These are phyloP conservation scores for Geotrichum phurueaensis DNA, from an alignment of 1,139 yeast species.

Conservation along the genomic window DNA sequence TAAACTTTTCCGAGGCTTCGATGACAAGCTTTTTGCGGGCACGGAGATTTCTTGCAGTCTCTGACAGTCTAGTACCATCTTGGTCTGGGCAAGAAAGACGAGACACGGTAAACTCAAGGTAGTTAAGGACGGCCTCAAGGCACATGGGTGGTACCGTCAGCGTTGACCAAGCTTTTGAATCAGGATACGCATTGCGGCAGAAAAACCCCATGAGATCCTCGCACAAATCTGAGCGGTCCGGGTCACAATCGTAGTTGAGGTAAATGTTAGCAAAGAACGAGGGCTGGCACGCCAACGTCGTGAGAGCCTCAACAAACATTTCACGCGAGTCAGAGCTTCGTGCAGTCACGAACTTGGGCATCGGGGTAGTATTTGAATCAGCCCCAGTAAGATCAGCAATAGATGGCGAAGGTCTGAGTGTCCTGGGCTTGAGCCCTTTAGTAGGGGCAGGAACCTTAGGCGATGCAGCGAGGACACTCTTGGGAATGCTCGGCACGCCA, in stretches of 20 bases:
- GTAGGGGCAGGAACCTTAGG: slow-evolving; percentile 18
- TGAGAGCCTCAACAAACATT: slow-evolving; percentile 74
- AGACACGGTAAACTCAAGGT: slow-evolving; percentile 57
- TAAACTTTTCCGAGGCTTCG: slow-evolving; percentile 65
- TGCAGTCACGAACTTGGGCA: slow-evolving; percentile 19
- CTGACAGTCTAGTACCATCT: slow-evolving; percentile 21
- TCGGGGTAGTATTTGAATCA: neutral
- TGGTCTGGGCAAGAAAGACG: slow-evolving; percentile 36
- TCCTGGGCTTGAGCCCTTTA: slow-evolving; percentile 20
- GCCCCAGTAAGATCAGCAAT: neutral
- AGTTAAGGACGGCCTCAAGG: slow-evolving; percentile 74
- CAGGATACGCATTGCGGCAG: slow-evolving; percentile 72
- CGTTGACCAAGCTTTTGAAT: slow-evolving; percentile 67
- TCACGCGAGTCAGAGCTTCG: slow-evolving; percentile 55
- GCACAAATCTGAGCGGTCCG: slow-evolving; percentile 76
- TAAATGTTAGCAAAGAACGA: slow-evolving; percentile 68
- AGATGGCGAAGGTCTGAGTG: slow-evolving; percentile 17
- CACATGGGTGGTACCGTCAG: slow-evolving; percentile 91
- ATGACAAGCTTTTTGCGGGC: slow-evolving; percentile 66
- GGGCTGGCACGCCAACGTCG: slow-evolving; percentile 73
- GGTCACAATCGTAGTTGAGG: slow-evolving; percentile 84
- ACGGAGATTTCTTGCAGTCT: slow-evolving; percentile 38
- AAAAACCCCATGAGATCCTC: slow-evolving; percentile 61
- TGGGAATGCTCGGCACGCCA: slow-evolving; percentile 37
- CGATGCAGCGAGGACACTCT: slow-evolving; percentile 29